Conservation (phyloP, 371 early-diverging fungal species). For the Fennellomyces sp. region DNA sequence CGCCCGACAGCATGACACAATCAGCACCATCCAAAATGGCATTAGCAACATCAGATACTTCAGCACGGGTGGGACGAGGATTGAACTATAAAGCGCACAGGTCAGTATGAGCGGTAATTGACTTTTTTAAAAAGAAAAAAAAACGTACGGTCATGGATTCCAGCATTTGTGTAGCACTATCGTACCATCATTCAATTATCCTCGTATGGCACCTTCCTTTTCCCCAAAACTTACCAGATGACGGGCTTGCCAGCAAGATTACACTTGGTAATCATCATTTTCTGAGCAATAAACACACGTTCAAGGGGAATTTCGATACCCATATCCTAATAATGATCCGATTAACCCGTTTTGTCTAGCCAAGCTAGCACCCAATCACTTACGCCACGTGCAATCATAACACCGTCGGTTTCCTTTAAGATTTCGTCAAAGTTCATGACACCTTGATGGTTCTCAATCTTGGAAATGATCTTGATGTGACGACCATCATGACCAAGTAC, state of each 20-base stretch:
- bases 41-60: constrained; percentile 98
- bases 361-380: not conserved
- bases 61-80: constrained; percentile 97
- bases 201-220: not conserved
- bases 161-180: constrained; percentile 97
- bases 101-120: not conserved
- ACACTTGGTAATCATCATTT: constrained; percentile 96
- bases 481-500: constrained; percentile 80
- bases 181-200: too few relatives aligned
- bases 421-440: constrained; percentile 98
- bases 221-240: constrained; percentile 57
- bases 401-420: constrained; percentile 92
- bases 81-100: constrained; percentile 58
- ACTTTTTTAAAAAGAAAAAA: not conserved
- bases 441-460: constrained; percentile 97
- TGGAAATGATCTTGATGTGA: constrained; percentile 92
- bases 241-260: constrained; percentile 96
- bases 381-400: constrained; percentile 98
- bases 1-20: constrained; percentile 99
- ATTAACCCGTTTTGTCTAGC: not conserved
- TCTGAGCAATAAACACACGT: constrained; percentile 93
- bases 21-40: constrained; percentile 97
- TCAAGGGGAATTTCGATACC: constrained; percentile 97
- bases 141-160: constrained; percentile 89
- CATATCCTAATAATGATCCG: constrained; percentile 73